Percentiles rank a stretch among this genome's conserved stretches.
Conservation (phyloP, 345 rosid species). For the Hypericum androsaemum region DNA sequence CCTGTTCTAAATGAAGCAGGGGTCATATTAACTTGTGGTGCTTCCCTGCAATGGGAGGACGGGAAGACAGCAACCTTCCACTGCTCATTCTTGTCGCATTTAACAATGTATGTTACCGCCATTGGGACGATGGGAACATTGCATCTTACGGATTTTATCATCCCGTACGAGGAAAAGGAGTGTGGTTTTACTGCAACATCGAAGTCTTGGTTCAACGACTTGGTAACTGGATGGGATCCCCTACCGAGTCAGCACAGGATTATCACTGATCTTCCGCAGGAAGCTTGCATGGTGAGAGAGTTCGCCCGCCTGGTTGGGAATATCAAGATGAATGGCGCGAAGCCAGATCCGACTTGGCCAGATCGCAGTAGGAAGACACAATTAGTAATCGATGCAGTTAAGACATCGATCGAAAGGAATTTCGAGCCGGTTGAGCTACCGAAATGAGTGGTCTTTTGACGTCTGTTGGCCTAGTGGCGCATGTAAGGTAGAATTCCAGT, state of each 20-base stretch:
- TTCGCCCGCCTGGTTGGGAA: constrained; percentile 50
- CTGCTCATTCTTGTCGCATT: constrained; percentile 64
- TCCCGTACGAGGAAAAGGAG: constrained; percentile 60
- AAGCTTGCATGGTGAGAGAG: constrained; percentile 69
- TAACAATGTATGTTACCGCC: constrained; percentile 67
- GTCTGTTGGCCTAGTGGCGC: too few species aligned
- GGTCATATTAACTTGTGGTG: constrained; percentile 59
- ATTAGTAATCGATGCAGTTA: constrained; percentile 58
- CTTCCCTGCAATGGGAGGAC: constrained; percentile 58
- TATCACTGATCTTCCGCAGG: constrained; percentile 52
- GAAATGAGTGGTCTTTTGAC: not conserved
- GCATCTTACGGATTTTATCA: constrained; percentile 50
- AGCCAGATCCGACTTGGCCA: constrained; percentile 61
- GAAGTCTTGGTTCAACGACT: constrained; percentile 40
- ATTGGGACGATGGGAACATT: constrained; percentile 58
- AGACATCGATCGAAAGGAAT: constrained; percentile 43
- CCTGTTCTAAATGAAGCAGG: constrained; percentile 50
- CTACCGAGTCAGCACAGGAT: constrained; percentile 39
- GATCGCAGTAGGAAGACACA: constrained; percentile 62
- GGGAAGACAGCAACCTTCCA: constrained; percentile 50
- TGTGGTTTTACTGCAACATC: constrained; percentile 35
- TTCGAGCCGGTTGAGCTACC: constrained; percentile 33
- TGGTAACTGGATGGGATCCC: constrained; percentile 32
- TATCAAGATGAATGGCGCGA: constrained; percentile 39
- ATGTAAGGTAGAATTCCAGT: too few species aligned